Evolutionary conservation across 148 eudicot species (phyloP), one percentile per base, ranked within the genome.

Genomic region (Rhododendron griersonianum): DNA sequence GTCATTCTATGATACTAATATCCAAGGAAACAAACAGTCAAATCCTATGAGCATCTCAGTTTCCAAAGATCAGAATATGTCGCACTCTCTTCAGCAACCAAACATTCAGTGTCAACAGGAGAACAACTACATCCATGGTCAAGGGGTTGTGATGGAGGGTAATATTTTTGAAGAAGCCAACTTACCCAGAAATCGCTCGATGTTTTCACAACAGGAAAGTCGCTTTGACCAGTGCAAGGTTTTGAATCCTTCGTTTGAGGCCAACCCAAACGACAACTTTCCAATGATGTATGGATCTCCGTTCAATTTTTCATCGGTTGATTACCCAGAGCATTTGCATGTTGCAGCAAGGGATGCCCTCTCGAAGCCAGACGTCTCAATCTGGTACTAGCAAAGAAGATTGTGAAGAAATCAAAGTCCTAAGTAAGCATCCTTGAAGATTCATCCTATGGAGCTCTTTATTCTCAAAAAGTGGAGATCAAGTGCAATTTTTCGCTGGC

Each of bases 1-100:
- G 92, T 86, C 94, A 4, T 83, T 91, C 39, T 93, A 93, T 63
- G 96, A 93, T 53, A 48, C 71, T 63, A 91, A 92, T 82, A 85
- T 90, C 61, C 92, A 90, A 88, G 91, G 87, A 37, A 89, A 74
- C 89, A 91, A 88, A 67, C 86, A 80, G 51, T 37, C 87, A 6
- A 86, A 83, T 85, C 51, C 88, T 28, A 85, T 81, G 33, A 86
- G 59, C 73, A 25, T 87, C 51, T 59, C 86, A 19, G n/a, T 84
- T 59, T 39, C 84, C 8, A 84, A 83, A 39, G 88, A 85, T 25
- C 89, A 88, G 78, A 83, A 47, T 83, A 50, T 84, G n/a, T 5
- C 15, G 71, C 84, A 59, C 51, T 11, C 74, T 63, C 74, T 82
- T 50, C 87, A 61, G 19, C 91, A 87, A 44, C 84, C 90, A 37